phyloP scores from a whole-genome alignment of 2,329 filamentous ascomycete genomes.

The Diaporthe longicolla region DNA sequence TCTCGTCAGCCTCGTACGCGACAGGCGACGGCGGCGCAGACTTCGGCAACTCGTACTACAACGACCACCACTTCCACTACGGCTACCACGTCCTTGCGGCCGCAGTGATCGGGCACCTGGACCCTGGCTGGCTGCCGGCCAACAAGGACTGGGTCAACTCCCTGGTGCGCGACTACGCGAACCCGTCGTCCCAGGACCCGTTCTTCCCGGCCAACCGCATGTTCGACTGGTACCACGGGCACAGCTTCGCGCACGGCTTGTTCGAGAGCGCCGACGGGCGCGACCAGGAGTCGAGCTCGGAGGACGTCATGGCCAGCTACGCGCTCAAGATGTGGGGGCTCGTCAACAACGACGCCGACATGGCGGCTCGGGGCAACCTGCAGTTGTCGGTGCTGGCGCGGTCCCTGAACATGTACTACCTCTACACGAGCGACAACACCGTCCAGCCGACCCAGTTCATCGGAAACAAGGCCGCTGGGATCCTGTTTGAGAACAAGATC shows the following conservation, averaged over 20 bases:
- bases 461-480: slow-evolving; percentile 80
- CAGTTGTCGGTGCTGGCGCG: slow-evolving; percentile 86
- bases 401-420: slow-evolving; percentile 83
- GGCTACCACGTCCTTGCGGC: slow-evolving; percentile 93
- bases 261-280: slow-evolving; percentile 81
- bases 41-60: slow-evolving; percentile 92
- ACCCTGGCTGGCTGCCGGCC: slow-evolving; percentile 78
- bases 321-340: slow-evolving; percentile 95
- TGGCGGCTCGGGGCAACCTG: slow-evolving; percentile 87
- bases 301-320: slow-evolving; percentile 90
- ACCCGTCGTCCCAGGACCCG: slow-evolving; percentile 77
- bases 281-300: slow-evolving; percentile 88
- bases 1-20: slow-evolving; percentile 80
- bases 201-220: slow-evolving; percentile 85
- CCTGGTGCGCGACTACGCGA: slow-evolving; percentile 86
- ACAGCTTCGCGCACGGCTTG: slow-evolving; percentile 91
- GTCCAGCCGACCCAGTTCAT: slow-evolving; percentile 82
- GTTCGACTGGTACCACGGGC: slow-evolving; percentile 96
- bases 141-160: slow-evolving; percentile 88
- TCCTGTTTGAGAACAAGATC: slow-evolving; percentile 94
- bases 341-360: slow-evolving; percentile 79
- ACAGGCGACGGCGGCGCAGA: slow-evolving; percentile 80
- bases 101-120: slow-evolving; percentile 84
- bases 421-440: slow-evolving; percentile 79
- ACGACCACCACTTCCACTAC: slow-evolving; percentile 82